Conservation (phyloP, 1,139 yeast genomes). For the Scheffersomyces cryptocercus region DNA sequence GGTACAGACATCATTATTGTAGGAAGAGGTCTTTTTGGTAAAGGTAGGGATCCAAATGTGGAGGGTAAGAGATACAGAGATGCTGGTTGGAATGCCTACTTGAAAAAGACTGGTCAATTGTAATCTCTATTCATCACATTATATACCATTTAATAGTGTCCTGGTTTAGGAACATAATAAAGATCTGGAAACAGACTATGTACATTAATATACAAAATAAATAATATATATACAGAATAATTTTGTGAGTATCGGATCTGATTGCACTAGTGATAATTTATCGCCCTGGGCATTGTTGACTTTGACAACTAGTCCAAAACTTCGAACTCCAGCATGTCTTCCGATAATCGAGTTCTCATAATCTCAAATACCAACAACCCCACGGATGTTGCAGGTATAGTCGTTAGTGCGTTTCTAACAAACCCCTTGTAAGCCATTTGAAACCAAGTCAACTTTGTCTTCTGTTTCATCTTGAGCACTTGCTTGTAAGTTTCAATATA, state of each 20-base stretch:
- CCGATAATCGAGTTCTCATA: constrained; percentile 56
- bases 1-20: constrained; percentile 96
- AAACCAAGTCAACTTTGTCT: constrained; percentile 58
- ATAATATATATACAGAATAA: no score
- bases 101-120: constrained; percentile 34
- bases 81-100: constrained; percentile 94
- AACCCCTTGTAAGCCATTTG: constrained; percentile 80
- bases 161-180: background rate
- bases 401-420: constrained; percentile 65
- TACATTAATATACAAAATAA: no score
- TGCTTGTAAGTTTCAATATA: constrained; percentile 72
- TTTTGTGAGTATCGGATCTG: no score
- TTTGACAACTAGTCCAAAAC: background rate
- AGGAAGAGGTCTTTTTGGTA: constrained; percentile 96
- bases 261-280: no score
- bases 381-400: constrained; percentile 85
- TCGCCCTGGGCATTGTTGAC: no score
- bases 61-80: constrained; percentile 88
- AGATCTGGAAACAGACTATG: no score
- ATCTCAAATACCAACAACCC: constrained; percentile 86
- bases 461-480: constrained; percentile 52
- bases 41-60: constrained; percentile 84
- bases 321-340: constrained; percentile 14
- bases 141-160: no score
- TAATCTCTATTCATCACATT: background rate